Conservation (phyloP, 2,329 filamentous ascomycete species). For the Kalmusia sp. region DNA sequence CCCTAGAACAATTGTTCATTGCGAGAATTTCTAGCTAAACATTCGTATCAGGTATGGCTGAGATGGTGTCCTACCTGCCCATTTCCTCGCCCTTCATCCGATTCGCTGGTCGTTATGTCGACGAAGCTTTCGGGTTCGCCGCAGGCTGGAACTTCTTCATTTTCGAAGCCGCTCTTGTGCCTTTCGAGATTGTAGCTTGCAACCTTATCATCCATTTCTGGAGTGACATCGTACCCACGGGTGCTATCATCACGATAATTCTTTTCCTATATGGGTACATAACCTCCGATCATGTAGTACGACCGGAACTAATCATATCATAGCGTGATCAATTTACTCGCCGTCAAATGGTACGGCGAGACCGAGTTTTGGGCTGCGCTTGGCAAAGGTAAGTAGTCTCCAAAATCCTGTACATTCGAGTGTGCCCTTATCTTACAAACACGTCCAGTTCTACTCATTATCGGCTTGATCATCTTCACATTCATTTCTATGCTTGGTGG, state of each 20-base stretch:
- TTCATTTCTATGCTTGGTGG: slow-evolving; percentile 85
- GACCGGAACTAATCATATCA: slow-evolving; percentile 11
- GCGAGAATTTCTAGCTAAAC: slow-evolving; percentile 28
- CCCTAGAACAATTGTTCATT: too few relatives aligned
- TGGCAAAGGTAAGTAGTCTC: slow-evolving; percentile 41
- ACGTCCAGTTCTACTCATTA: slow-evolving; percentile 52
- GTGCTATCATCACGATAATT: slow-evolving; percentile 67
- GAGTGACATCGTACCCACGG: slow-evolving; percentile 65
- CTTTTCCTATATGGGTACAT: slow-evolving; percentile 65
- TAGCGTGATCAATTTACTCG: slow-evolving; percentile 71
- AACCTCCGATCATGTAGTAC: background rate
- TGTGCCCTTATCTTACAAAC: background rate
- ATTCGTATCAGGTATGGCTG: slow-evolving; percentile 61
- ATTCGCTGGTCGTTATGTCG: slow-evolving; percentile 77
- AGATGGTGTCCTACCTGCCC: slow-evolving; percentile 79
- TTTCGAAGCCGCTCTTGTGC: slow-evolving; percentile 71
- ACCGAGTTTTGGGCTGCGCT: slow-evolving; percentile 78
- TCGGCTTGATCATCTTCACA: slow-evolving; percentile 62
- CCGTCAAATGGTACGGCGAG: slow-evolving; percentile 56
- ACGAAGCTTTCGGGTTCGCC: slow-evolving; percentile 76
- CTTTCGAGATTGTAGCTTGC: slow-evolving; percentile 68
- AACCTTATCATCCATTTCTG: slow-evolving; percentile 51
- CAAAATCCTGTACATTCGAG: too few relatives aligned
- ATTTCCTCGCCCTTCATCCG: slow-evolving; percentile 81
- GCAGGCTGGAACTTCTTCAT: slow-evolving; percentile 78